These are phyloP conservation scores for Grosmannia clavigera DNA, from an alignment of 2,329 filamentous ascomycete genomes.

Conservation along the genomic window DNA sequence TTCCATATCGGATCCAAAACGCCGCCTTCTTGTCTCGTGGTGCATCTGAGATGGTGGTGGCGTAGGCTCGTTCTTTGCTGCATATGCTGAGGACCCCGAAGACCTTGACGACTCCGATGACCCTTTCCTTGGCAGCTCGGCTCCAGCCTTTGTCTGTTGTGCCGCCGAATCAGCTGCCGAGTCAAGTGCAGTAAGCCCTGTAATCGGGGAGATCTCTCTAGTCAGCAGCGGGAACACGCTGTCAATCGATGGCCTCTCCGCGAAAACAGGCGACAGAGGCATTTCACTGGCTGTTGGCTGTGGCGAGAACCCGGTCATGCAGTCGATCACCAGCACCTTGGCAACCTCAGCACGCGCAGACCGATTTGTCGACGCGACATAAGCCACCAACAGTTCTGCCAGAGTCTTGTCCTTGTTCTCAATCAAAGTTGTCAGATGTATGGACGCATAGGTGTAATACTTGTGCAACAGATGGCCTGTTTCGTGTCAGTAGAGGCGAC, in stretches of 20 bases:
- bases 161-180: neutral
- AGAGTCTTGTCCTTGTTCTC: slow-evolving; percentile 32
- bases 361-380: slow-evolving; percentile 18
- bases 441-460: slow-evolving; percentile 45
- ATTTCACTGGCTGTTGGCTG: slow-evolving; percentile 30
- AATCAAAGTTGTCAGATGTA: slow-evolving; percentile 46
- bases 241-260: slow-evolving; percentile 18
- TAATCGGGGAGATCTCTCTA: slow-evolving; percentile 12
- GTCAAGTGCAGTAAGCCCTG: neutral
- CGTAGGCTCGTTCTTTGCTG: neutral
- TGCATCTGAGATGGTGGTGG: slow-evolving; percentile 26
- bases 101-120: neutral
- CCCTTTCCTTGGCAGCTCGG: neutral
- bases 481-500: neutral
- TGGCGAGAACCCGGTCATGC: slow-evolving; percentile 42
- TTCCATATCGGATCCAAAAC: slow-evolving; percentile 54
- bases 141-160: neutral
- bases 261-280: slow-evolving; percentile 35
- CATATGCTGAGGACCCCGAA: neutral
- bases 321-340: slow-evolving; percentile 49
- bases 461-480: slow-evolving; percentile 53
- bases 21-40: slow-evolving; percentile 41
- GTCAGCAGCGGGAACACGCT: slow-evolving; percentile 8
- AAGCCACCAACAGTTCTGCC: slow-evolving; percentile 31
- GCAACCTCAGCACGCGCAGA: slow-evolving; percentile 7